Base-by-base conservation (phyloP, 2,329 filamentous ascomycete species). In the Reticulascus tulasneorum region DNA sequence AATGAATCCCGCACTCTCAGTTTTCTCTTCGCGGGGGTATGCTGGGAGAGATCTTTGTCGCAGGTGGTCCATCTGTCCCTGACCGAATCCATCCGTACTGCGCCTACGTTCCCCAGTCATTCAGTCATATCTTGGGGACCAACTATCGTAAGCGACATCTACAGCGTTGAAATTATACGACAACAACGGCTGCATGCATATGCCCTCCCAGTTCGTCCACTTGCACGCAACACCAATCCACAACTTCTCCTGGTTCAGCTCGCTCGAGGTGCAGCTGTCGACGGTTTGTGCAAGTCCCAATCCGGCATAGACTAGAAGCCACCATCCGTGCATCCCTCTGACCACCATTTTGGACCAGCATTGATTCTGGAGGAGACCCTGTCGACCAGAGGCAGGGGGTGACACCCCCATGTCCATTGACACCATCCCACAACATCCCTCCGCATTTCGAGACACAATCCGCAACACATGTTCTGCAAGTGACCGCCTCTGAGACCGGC, bases 301-400 rank as follows among this genome's bases (percentile, higher is more conserved):
- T 32, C 36, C 35, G 39, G 39, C 21, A 28, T 31, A n/a, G 23
- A 23, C 39, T 32, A n/a, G 31, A 42, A 40, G 39, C 37, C 39
- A 42, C 39, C 29, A 37, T 42, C 39, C 36, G 39, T 42, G 39
- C 39, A 39, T 24, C 17, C 16, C 35, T 42, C 35, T 40, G 28
- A 42, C 39, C 39, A 42, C 37, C 37, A 42, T 37, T 37, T 20
- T 25, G 15, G 23, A 42, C 39, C 27, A 17, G 39, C 36, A 24
- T 40, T 21, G 29, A 20, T 32, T 39, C 36, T 35, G 38, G 13
- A 40, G 27, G 33, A 26, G 33, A 6, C 29, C 33, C 23, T 16
- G 24, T 24, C 24, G 27, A 29, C 18, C 29, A 17, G 38, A 41
- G 38, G 31, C 38, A 26, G 26, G 26, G 18, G n/a, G 23, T 31